Conservation (phyloP, 768 basidiomycete genomes). For the Trametes punicea region DNA sequence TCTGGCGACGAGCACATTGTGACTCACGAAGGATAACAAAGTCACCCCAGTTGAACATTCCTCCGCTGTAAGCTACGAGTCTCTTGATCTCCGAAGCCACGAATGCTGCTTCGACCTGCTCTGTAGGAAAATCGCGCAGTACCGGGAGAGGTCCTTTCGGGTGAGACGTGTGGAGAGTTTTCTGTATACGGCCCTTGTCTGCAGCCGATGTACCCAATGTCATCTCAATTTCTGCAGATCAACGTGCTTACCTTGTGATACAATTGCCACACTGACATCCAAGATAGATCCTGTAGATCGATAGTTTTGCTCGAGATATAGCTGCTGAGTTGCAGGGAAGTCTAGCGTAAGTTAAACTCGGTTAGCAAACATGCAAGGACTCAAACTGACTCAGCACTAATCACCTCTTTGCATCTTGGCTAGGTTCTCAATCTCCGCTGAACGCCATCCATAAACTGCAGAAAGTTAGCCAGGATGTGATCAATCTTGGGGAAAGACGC, state of each 20-base stretch:
- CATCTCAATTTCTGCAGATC: neutral
- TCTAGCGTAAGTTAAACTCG: slow-evolving; percentile 38
- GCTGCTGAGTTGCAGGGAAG: slow-evolving; percentile 59
- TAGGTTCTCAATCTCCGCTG: slow-evolving; percentile 74
- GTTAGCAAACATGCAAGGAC: neutral
- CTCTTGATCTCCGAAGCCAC: slow-evolving; percentile 79
- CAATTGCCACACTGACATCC: slow-evolving; percentile 67
- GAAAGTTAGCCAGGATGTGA: neutral
- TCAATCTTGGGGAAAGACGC: slow-evolving; percentile 11
- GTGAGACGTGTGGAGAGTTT: slow-evolving; percentile 69
- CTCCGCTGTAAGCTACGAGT: slow-evolving; percentile 70
- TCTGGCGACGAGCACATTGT: neutral
- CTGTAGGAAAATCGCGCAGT: slow-evolving; percentile 48
- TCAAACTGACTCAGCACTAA: no score
- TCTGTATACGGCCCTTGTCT: slow-evolving; percentile 77
- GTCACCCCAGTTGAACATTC: slow-evolving; percentile 66
- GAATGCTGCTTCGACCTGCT: slow-evolving; percentile 64
- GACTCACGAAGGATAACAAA: slow-evolving; percentile 78
- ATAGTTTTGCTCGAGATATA: slow-evolving; percentile 84
- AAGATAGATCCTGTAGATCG: slow-evolving; percentile 80
- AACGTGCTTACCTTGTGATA: slow-evolving; percentile 62
- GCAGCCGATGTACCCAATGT: neutral
- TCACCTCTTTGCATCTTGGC: slow-evolving; percentile 65
- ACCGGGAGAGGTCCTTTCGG: slow-evolving; percentile 57
- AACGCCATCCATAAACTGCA: slow-evolving; percentile 82